Evolutionary conservation across 768 basidiomycete genomes (phyloP), one percentile per base, ranked within the genome.

Genomic region (Podaxis sp.): DNA sequence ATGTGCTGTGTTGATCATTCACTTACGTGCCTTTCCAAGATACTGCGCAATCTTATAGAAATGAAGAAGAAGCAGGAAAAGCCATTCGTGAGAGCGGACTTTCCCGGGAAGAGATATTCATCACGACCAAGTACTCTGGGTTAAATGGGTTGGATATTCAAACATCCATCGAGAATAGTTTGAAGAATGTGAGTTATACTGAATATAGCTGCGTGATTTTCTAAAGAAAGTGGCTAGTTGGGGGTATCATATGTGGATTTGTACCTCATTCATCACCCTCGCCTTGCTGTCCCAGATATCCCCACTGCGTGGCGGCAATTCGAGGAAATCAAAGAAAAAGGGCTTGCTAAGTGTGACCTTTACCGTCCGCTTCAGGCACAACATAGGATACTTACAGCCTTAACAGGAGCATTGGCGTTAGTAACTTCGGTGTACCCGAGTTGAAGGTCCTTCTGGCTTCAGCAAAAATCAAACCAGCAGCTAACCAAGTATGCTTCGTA

Each of bases 41-140:
- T 66, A 88, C 86, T 2, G 87, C 86, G 1, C 85, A 89, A 68
- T 24, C 72, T 1, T 89, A 88, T 71, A 62, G 77, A n/a, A 89
- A 88, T 62, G 87, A 88, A 72, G 69, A 68, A 1, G 86, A 89
- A 66, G 82, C 81, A 7, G 87, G 86, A 2, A 69, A 68, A 41
- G 85, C 79, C 6, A 78, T 84, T 62, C 77, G 75, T 20, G 82
- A 88, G 65, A 87, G 83, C 64, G 86, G 87, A 0, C 76, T 87
- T 4, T 68, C 77, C 40, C 80, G 87, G n/a, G 61, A 76, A 13
- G 84, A 87, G 1, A 66, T 89, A 26, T 89, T 79, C 71, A 80
- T 91, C 65, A 89, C 87, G 2, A 89, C 87, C 33, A 88, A 89
- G 67, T 88, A 81, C 67, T 85, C 85, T 13, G 84, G 84, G 1